A percentile compares a stretch with the other conserved stretches of the same genome.
phyloP scores from a whole-genome alignment of 352 stramenopile genomes.

The Pythium dissimile region DNA sequence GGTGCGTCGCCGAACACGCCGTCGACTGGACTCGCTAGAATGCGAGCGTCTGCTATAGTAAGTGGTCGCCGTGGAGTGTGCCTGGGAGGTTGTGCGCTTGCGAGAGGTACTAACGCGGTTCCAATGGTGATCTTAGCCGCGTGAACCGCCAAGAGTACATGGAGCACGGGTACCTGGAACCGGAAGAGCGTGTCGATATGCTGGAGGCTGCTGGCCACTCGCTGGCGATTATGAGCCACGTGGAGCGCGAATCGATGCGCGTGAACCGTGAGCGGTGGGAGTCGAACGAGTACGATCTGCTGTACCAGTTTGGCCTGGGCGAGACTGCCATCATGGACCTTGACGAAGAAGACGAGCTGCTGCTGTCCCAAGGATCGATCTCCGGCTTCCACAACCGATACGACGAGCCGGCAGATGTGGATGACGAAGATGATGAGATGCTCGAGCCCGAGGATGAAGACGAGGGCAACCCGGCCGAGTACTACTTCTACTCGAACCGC shows the following conservation, averaged over 20 bases:
- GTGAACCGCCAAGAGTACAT: conserved; percentile 77
- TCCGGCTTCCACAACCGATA: conserved; percentile 1
- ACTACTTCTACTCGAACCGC: conserved; percentile 49
- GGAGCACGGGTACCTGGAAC: conserved; percentile 77
- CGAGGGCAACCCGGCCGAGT: conserved; percentile 26
- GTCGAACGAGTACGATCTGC: conserved; percentile 83
- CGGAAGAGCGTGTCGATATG: conserved; percentile 73
- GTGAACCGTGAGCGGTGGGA: conserved; percentile 83
- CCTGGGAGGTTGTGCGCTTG: no score
- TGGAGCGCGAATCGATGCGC: conserved; percentile 64
- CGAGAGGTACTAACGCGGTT: no score
- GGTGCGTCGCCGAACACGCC: conserved; percentile 60
- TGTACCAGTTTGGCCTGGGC: conserved; percentile 76
- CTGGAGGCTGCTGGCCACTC: conserved; percentile 65
- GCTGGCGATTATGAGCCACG: conserved; percentile 55
- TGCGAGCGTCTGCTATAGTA: conserved; percentile 48
- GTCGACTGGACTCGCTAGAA: conserved; percentile 64
- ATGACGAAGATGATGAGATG: conserved; percentile 36
- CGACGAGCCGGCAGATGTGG: conserved; percentile 1
- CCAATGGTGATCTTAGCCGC: conserved; percentile 33
- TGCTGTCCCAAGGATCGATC: conserved; percentile 28
- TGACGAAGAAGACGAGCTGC: conserved; percentile 47
- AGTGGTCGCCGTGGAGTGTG: conserved; percentile 18
- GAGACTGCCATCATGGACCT: conserved; percentile 62
- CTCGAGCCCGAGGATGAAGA: conserved; percentile 45